Evolutionary conservation across 2,329 filamentous ascomycete genomes (phyloP).

Genomic region (Zymoseptoria passerinii): DNA sequence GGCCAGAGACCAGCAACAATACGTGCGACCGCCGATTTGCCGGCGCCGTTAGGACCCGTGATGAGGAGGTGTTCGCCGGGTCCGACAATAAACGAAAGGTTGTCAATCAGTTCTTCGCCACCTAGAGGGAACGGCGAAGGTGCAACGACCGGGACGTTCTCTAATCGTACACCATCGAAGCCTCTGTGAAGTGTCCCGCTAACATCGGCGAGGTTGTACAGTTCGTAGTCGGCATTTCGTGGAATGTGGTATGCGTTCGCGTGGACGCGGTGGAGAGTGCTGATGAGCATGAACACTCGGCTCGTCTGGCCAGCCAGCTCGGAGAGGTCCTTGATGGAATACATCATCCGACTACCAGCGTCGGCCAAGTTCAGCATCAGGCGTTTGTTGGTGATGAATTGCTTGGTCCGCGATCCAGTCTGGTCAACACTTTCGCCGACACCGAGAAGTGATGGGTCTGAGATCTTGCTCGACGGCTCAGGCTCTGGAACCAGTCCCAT

Average conservation of each 20-base stretch:
- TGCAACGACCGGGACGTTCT: slow-evolving; percentile 87
- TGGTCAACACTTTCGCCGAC: slow-evolving; percentile 13
- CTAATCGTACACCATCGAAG: slow-evolving; percentile 87
- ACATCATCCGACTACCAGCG: slow-evolving; percentile 97
- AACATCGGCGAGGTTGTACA: slow-evolving; percentile 82
- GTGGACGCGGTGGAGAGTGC: slow-evolving; percentile 86
- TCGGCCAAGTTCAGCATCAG: slow-evolving; percentile 96
- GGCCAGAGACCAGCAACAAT: slow-evolving; percentile 92
- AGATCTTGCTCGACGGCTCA: slow-evolving; percentile 53
- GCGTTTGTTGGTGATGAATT: slow-evolving; percentile 98
- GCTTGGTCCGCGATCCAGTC: slow-evolving; percentile 74
- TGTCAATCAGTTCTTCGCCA: slow-evolving; percentile 84
- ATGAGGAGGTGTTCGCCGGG: slow-evolving; percentile 90
- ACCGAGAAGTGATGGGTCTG: background rate
- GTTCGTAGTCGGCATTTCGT: slow-evolving; percentile 59
- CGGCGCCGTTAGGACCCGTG: slow-evolving; percentile 88
- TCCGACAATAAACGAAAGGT: slow-evolving; percentile 79
- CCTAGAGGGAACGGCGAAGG: slow-evolving; percentile 81
- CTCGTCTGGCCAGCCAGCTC: slow-evolving; percentile 95
- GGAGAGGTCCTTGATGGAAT: slow-evolving; percentile 95
- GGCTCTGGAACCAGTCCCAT: slow-evolving; percentile 63
- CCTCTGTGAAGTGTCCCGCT: slow-evolving; percentile 92
- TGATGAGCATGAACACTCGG: slow-evolving; percentile 89
- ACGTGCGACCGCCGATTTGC: slow-evolving; percentile 81
- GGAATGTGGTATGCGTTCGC: slow-evolving; percentile 75